Percentiles rank a stretch among this genome's conserved stretches.
Conservation (phyloP, 148 eudicot species). For the Heliosperma pusillum region DNA sequence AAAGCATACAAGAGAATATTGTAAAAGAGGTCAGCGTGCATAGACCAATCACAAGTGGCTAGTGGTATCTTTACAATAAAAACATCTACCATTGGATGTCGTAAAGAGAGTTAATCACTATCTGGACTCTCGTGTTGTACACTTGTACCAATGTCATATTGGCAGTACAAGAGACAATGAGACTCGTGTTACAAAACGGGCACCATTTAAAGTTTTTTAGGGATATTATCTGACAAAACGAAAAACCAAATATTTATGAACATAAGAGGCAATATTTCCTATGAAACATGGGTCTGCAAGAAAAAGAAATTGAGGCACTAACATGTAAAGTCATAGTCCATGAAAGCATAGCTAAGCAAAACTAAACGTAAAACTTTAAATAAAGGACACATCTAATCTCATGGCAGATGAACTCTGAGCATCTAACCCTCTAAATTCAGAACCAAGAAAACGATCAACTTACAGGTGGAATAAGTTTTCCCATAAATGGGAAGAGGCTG, state of each 20-base stretch:
- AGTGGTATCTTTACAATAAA: background rate
- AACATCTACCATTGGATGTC: background rate
- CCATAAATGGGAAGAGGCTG: slow-evolving; percentile 86
- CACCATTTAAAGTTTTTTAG: no score
- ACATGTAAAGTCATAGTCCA: no score
- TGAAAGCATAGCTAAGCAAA: background rate
- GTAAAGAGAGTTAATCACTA: background rate
- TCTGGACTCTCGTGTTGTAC: background rate
- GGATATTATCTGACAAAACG: no score
- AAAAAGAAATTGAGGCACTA: background rate
- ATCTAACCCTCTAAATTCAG: background rate
- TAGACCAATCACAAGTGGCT: background rate
- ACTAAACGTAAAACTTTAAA: background rate
- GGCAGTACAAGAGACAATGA: background rate
- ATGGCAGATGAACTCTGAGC: background rate
- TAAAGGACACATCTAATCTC: background rate
- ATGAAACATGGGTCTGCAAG: background rate
- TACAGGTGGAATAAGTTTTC: slow-evolving; percentile 83
- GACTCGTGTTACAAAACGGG: background rate
- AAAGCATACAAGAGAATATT: background rate
- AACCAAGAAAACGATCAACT: slow-evolving; percentile 32
- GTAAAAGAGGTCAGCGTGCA: background rate
- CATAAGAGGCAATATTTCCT: background rate
- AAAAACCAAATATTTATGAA: no score
- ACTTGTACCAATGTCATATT: background rate